Conservation (phyloP, 2,329 filamentous ascomycete species). For the Dactylellina drechsleri region DNA sequence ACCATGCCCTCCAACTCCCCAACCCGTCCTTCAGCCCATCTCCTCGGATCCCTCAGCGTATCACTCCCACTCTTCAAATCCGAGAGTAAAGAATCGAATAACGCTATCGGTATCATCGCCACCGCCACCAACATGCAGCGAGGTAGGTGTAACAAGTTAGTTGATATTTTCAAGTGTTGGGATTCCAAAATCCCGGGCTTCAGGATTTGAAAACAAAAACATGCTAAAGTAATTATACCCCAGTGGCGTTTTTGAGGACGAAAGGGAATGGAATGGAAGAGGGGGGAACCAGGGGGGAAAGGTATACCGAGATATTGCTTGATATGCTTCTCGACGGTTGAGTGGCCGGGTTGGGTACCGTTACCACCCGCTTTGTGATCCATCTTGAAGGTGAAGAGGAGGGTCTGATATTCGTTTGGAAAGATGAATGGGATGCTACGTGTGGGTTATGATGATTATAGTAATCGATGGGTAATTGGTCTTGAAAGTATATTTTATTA, state of each 20-base stretch:
- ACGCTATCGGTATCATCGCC: constrained; percentile 4
- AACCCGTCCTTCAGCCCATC: constrained; percentile 20
- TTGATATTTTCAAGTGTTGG: neutral
- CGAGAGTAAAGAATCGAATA: constrained; percentile 5
- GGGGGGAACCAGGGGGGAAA: no score
- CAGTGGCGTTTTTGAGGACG: neutral
- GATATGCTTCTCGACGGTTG: constrained; percentile 39
- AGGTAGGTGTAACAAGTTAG: neutral
- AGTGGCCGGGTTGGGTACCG: constrained; percentile 25
- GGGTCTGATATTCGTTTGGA: neutral
- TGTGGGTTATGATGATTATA: neutral
- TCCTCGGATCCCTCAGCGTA: constrained; percentile 13
- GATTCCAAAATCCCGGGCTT: constrained; percentile 32
- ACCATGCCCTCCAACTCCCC: constrained; percentile 24
- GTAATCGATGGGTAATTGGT: neutral
- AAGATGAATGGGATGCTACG: no score
- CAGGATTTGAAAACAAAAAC: constrained; percentile 6
- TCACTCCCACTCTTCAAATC: constrained; percentile 26
- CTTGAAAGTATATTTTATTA: neutral
- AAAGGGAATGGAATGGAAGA: neutral
- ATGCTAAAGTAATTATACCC: no score
- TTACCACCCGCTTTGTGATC: constrained; percentile 20
- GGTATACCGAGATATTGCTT: constrained; percentile 44
- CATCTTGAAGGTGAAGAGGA: constrained; percentile 18
- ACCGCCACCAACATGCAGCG: neutral